Base-by-base conservation (phyloP, 177 flowering plant species). In the Vitis hybrid region DNA sequence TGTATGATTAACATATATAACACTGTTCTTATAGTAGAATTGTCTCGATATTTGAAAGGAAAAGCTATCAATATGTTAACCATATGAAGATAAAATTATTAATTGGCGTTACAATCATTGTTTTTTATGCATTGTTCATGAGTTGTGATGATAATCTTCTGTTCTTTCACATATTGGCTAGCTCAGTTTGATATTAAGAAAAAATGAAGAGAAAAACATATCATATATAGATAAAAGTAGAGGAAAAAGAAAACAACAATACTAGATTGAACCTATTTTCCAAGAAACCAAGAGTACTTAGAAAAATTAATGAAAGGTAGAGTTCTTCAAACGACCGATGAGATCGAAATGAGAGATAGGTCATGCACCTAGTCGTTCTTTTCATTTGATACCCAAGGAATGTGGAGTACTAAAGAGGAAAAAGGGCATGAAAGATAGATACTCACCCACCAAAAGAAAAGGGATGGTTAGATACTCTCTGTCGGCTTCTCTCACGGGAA, bases 391-490 rank as follows among this genome's bases (percentile, higher is more conserved):
- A 51, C 66, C 50, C 8, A 16, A 53, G 63, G 78, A 78, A 73
- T 73, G 69, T 59, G 31, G 29, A 61, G 20, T 64, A 61, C 55
- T 60, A 68, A 73, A 76, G 68, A 80, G 72, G 69, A 56, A 70
- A 73, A 78, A 79, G 68, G 74, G 45, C 45, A 39, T 39, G 45
- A 39, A 39, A 39, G 45, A 39, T 39, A 39, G 45, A 39, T 39
- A 39, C 45, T 39, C 45, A 39, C 7, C 45, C 7, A 39, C 45
- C 45, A 45, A 22, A 31, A 31, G 51, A 29, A 18, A 31, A 14
- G 64, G 10, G 59, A 73, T 59, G 68, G 78, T 74, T 68, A 71
- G 84, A 83, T 83, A 74, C 87, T 79, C 65, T 76, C 58, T 81
- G 90, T 87, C 87, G 80, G 81, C 65, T 81, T 74, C 79, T 75